Evolutionary conservation across 2,329 filamentous ascomycete species (phyloP).

Genomic region (Teratosphaeria viscida): DNA sequence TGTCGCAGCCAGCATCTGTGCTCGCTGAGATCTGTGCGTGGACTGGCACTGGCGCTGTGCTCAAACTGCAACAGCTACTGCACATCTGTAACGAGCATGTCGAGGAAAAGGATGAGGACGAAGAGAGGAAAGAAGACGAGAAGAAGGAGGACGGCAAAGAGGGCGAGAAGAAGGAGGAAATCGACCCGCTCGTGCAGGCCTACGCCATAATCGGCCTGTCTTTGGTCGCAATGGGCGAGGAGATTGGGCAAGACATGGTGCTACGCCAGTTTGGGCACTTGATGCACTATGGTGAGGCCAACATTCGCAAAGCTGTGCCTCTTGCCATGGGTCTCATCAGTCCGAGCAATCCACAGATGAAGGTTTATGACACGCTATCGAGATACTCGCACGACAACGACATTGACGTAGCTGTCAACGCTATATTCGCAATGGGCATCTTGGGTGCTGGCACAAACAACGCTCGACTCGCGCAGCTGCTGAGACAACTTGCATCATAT

Average conservation of each 20-base stretch:
- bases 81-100: slow-evolving; percentile 98
- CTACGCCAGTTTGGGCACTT: slow-evolving; percentile 93
- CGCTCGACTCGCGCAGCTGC: slow-evolving; percentile 83
- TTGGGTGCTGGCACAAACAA: slow-evolving; percentile 97
- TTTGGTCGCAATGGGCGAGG: slow-evolving; percentile 94
- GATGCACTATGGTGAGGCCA: slow-evolving; percentile 97
- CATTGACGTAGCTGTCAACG: slow-evolving; percentile 94
- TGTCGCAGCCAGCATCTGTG: slow-evolving; percentile 90
- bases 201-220: slow-evolving; percentile 93
- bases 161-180: slow-evolving; percentile 52
- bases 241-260: slow-evolving; percentile 98
- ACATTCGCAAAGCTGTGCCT: slow-evolving; percentile 92
- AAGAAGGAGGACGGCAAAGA: slow-evolving; percentile 57
- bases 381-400: slow-evolving; percentile 98
- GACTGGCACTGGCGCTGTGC: slow-evolving; percentile 91
- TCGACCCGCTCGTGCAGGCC: slow-evolving; percentile 82
- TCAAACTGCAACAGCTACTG: slow-evolving; percentile 93
- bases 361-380: slow-evolving; percentile 96
- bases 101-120: slow-evolving; percentile 63
- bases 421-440: slow-evolving; percentile 98
- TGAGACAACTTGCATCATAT: slow-evolving; percentile 92
- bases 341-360: slow-evolving; percentile 98
- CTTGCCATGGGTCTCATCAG: slow-evolving; percentile 94
- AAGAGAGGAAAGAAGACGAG: slow-evolving; percentile 51
- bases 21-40: slow-evolving; percentile 94